These are phyloP conservation scores for Phoenix dactylifera DNA, from an alignment of 176 grass and related monocot genomes.

Conservation along the genomic window DNA sequence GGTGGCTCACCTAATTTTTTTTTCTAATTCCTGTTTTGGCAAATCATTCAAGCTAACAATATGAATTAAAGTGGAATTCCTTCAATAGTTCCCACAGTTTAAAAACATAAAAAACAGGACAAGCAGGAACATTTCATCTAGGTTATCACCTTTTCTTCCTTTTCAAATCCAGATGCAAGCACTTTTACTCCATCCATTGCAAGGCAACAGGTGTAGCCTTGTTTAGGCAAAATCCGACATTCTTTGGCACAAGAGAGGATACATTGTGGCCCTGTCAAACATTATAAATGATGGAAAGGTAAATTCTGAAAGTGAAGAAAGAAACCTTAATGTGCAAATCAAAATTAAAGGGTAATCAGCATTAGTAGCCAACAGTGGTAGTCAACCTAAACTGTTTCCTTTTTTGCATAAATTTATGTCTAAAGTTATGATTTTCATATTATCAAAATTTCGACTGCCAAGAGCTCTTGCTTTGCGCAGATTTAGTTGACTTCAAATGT, in stretches of 20 bases:
- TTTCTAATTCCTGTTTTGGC: too few relatives aligned
- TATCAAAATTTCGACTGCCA: too few relatives aligned
- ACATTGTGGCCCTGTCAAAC: conserved; percentile 75
- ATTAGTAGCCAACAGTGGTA: too few relatives aligned
- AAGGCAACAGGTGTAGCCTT: conserved; percentile 97
- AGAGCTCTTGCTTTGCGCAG: too few relatives aligned
- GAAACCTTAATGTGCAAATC: not conserved
- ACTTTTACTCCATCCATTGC: conserved; percentile 91
- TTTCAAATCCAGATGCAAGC: conserved; percentile 80
- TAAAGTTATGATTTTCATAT: too few relatives aligned
- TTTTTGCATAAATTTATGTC: too few relatives aligned
- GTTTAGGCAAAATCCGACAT: conserved; percentile 63
- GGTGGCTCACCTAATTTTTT: too few relatives aligned
- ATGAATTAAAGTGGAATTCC: too few relatives aligned
- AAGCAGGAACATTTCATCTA: not conserved
- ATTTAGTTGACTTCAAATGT: too few relatives aligned
- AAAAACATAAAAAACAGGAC: conserved; percentile 10
- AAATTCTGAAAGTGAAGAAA: not conserved
- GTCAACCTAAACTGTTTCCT: too few relatives aligned
- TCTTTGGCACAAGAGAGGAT: conserved; percentile 90
- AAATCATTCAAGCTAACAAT: too few relatives aligned
- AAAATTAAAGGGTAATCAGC: not conserved
- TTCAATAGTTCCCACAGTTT: not conserved
- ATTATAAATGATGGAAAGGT: conserved; percentile 7
- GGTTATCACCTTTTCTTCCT: conserved; percentile 60